These are phyloP conservation scores for Fonsecaea pedrosoi DNA, from an alignment of 2,329 filamentous ascomycete species.

Conservation along the genomic window DNA sequence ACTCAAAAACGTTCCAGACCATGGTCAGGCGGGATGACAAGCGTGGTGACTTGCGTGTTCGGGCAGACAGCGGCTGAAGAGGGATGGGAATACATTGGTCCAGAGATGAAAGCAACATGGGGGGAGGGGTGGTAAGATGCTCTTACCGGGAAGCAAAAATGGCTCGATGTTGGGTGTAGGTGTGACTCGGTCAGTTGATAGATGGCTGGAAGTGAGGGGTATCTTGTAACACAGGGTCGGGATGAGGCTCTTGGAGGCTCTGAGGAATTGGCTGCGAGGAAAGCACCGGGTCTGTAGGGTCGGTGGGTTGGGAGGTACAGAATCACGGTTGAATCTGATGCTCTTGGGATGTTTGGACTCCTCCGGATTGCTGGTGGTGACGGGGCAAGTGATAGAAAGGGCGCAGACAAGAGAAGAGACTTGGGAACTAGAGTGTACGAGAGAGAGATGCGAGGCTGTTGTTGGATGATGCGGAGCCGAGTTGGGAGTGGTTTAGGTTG, in stretches of 20 bases:
- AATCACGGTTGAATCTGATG: not conserved
- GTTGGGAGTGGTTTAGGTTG: not conserved
- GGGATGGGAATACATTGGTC: not conserved
- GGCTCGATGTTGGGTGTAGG: not conserved
- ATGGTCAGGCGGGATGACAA: not conserved
- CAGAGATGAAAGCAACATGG: constrained; percentile 1
- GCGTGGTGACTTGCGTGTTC: constrained; percentile 2
- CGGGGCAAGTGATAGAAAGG: not conserved
- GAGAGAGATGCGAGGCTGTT: not conserved
- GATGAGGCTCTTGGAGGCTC: constrained; percentile 8
- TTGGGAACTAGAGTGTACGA: not conserved
- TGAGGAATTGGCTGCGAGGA: not conserved
- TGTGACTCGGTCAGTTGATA: constrained; percentile 1
- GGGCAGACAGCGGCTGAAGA: not conserved
- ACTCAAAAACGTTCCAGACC: constrained; percentile 5
- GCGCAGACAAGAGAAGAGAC: not conserved
- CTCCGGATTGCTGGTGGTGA: not conserved
- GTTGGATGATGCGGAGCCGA: not conserved
- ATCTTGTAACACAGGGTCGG: not conserved
- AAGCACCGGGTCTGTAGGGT: not conserved
- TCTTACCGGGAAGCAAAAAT: not conserved
- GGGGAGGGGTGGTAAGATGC: constrained; percentile 2
- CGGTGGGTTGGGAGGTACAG: not conserved
- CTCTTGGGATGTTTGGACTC: not conserved
- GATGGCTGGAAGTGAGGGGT: not conserved